phyloP scores from a whole-genome alignment of 352 stramenopile genomes.

The Phytophthora agathidicida region DNA sequence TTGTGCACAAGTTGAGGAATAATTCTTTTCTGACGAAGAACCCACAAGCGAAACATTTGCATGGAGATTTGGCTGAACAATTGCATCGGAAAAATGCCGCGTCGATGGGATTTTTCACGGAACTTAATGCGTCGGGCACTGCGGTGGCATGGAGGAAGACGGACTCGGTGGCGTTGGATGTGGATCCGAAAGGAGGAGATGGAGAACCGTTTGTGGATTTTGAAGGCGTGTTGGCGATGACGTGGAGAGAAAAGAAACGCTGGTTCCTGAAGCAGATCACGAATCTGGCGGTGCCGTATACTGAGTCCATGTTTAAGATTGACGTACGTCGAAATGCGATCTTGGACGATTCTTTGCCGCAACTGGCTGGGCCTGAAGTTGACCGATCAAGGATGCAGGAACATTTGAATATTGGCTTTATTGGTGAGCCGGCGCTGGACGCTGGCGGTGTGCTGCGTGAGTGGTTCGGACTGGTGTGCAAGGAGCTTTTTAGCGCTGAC shows the following conservation, averaged over 20 bases:
- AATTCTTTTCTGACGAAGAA: conserved; percentile 68
- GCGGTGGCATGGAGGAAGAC: conserved; percentile 57
- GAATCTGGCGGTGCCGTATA: conserved; percentile 61
- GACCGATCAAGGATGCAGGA: conserved; percentile 48
- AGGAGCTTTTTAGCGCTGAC: conserved; percentile 78
- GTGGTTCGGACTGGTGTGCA: conserved; percentile 77
- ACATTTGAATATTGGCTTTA: conserved; percentile 80
- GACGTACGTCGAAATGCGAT: conserved; percentile 58
- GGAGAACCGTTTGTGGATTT: conserved; percentile 53
- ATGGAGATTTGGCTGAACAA: conserved; percentile 60
- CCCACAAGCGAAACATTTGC: conserved; percentile 44
- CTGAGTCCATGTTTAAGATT: conserved; percentile 64
- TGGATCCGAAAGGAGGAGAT: conserved; percentile 37
- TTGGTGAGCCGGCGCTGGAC: conserved; percentile 74
- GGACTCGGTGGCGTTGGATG: conserved; percentile 49
- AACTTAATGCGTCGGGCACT: conserved; percentile 54
- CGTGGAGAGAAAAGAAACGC: conserved; percentile 73
- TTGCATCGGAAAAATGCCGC: conserved; percentile 79
- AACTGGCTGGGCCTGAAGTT: conserved; percentile 41
- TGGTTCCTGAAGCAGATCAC: conserved; percentile 81
- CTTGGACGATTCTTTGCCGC: conserved; percentile 69
- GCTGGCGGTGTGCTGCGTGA: conserved; percentile 82
- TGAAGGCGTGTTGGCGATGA: conserved; percentile 72
- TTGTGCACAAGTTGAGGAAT: conserved; percentile 61
- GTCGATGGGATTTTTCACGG: conserved; percentile 74